Base-by-base conservation (phyloP, 257 asterid genomes). In the Rauvolfia tetraphylla region DNA sequence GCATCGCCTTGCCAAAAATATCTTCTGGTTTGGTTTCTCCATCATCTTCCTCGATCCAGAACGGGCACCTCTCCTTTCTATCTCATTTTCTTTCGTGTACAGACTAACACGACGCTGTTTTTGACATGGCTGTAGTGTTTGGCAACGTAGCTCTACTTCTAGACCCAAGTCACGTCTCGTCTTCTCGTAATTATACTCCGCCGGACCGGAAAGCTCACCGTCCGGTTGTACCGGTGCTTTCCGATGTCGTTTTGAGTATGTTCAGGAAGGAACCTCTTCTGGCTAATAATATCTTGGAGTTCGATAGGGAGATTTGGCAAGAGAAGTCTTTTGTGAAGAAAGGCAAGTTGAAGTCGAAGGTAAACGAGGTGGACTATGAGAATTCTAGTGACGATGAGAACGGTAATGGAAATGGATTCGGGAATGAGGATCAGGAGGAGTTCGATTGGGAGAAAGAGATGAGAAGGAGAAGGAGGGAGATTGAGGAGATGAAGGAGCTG, bases 331-430 rank as follows among this genome's bases (percentile, higher is more conserved):
- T 39, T 36, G 75, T 80, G 74, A 78, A 63, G 84, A 85, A 89
- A 81, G 76, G 79, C 2, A 73, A 74, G 79, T 51, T 83, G 77
- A 89, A 83, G 49, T 87, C 96, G 46, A 93, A 90, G 88, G 86
- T 83, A 79, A 86, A 87, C 71, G 87, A 81, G 11, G 91, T 90
- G 72, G 92, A 90, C 79, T 92, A 85, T 77, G 98, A 92, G 85
- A 91, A 86, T 76, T 87, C 89, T 1, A 90, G 97, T 85, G 97
- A 92, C 77, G 97, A 94, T 67, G 97, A 89, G 77, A 92, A 84
- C 66, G 96, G 91, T 33, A 90, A 87, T 83, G 96, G 96, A 31
- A 80, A 81, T 68, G 92, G 86, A 58, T 69, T 80, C 48, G 89
- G 71, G 62, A 91, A 77, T 15, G 90, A 85, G 4, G 87, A 73